These are phyloP conservation scores for Apiospora koreana DNA, from an alignment of 2,329 filamentous ascomycete genomes.

Conservation along the genomic window DNA sequence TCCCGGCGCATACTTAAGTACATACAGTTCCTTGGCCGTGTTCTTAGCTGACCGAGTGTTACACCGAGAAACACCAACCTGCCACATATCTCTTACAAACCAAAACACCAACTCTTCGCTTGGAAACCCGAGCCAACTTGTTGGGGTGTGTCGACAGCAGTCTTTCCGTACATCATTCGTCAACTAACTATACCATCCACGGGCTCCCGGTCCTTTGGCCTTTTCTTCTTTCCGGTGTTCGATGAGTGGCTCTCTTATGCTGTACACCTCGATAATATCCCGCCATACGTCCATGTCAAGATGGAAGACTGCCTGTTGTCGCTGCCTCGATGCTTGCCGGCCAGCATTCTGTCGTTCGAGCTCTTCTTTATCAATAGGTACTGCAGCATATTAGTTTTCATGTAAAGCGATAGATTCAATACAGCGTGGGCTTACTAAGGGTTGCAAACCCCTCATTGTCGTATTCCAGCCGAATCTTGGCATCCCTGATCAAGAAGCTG, in stretches of 20 bases:
- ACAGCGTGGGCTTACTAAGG: slow-evolving; percentile 61
- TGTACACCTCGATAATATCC: slow-evolving; percentile 72
- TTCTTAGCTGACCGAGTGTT: not conserved
- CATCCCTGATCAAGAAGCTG: slow-evolving; percentile 90
- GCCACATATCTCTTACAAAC: not conserved
- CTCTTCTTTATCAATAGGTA: slow-evolving; percentile 48
- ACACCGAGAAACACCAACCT: not conserved
- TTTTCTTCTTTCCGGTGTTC: slow-evolving; percentile 70
- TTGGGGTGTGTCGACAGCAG: not conserved
- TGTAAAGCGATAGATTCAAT: not conserved
- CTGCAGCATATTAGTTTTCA: slow-evolving; percentile 26
- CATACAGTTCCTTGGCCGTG: not conserved
- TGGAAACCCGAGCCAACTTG: not conserved
- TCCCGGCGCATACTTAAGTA: not conserved
- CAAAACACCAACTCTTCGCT: not conserved
- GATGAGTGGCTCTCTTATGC: slow-evolving; percentile 80
- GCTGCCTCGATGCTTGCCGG: slow-evolving; percentile 55
- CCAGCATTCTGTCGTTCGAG: slow-evolving; percentile 45
- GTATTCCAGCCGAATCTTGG: slow-evolving; percentile 70
- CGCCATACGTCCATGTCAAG: slow-evolving; percentile 86
- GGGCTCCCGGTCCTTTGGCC: slow-evolving; percentile 51
- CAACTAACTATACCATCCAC: slow-evolving; percentile 65
- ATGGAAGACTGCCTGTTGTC: slow-evolving; percentile 85
- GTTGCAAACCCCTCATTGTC: slow-evolving; percentile 78
- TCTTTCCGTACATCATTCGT: not conserved